These are phyloP conservation scores for Aspergillus ustus DNA, from an alignment of 2,329 filamentous ascomycete genomes.

Conservation along the genomic window DNA sequence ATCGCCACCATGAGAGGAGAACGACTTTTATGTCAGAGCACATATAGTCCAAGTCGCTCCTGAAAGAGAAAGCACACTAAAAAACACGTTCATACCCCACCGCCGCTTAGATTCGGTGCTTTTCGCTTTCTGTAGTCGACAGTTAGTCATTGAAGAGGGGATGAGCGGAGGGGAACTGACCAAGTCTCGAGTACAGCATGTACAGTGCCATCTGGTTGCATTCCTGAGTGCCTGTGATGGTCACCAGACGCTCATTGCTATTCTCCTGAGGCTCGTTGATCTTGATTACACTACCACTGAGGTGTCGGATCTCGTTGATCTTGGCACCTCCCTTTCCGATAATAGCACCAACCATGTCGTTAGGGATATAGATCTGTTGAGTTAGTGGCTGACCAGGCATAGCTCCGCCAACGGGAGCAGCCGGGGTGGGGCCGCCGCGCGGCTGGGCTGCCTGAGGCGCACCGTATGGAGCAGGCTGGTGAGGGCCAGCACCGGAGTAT, in stretches of 20 bases:
- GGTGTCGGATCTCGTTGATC: constrained; percentile 98
- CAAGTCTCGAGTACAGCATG: constrained; percentile 97
- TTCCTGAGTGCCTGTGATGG: constrained; percentile 95
- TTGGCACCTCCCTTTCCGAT: constrained; percentile 98
- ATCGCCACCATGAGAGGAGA: constrained; percentile 22
- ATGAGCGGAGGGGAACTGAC: constrained; percentile 53
- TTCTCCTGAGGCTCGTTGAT: constrained; percentile 99
- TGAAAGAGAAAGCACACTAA: constrained; percentile 20
- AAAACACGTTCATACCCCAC: constrained; percentile 11
- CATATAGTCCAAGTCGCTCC: constrained; percentile 30
- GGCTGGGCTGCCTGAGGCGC: constrained; percentile 63
- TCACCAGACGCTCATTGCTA: constrained; percentile 96
- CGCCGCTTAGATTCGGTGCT: constrained; percentile 66
- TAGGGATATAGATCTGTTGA: constrained; percentile 98
- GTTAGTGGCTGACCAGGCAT: constrained; percentile 85
- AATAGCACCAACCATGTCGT: constrained; percentile 99
- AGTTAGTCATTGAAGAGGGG: constrained; percentile 12
- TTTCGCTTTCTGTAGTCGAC: constrained; percentile 68
- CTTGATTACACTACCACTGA: constrained; percentile 98
- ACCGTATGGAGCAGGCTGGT: constrained; percentile 73
- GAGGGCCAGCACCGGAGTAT: constrained; percentile 79
- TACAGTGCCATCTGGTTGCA: constrained; percentile 99
- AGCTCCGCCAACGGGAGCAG: constrained; percentile 69
- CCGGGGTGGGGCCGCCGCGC: constrained; percentile 70
- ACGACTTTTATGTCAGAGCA: constrained; percentile 20